Percentiles rank a stretch among this genome's conserved stretches.
Evolutionary conservation across 1,284 basidiomycete genomes (phyloP).

Genomic region (Malassezia furfur): DNA sequence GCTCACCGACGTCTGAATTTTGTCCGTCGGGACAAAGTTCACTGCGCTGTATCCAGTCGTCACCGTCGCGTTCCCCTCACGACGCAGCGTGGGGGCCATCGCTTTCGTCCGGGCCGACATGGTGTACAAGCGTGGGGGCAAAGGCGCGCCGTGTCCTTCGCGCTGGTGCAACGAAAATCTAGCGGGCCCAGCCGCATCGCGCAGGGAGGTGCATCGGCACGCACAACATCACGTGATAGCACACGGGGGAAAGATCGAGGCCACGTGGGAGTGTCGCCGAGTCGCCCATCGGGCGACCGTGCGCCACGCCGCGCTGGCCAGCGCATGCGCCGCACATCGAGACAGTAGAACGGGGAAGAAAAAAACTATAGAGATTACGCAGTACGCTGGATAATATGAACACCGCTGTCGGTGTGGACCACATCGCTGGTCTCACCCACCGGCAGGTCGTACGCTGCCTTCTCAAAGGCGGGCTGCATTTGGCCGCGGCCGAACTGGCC

Average conservation of each 20-base stretch:
- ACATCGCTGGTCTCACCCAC: conserved; percentile 78
- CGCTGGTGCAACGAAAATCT: conserved; percentile 2
- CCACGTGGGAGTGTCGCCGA: no score
- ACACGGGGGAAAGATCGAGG: background rate
- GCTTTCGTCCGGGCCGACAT: background rate
- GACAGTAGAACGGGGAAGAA: no score
- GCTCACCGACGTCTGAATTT: conserved; percentile 29
- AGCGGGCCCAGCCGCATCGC: background rate
- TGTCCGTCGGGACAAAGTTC: conserved; percentile 27
- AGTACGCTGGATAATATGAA: conserved; percentile 85
- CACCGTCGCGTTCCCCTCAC: conserved; percentile 10
- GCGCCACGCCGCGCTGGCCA: no score
- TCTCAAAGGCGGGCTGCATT: conserved; percentile 98
- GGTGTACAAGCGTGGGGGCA: background rate
- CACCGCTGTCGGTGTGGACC: conserved; percentile 86
- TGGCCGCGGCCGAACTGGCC: conserved; percentile 71
- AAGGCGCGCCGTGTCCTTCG: background rate
- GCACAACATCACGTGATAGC: background rate
- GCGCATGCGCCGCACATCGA: no score
- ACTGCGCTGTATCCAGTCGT: conserved; percentile 20
- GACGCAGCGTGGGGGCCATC: conserved; percentile 9
- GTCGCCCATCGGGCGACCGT: no score
- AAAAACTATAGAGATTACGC: conserved; percentile 51
- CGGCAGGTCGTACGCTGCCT: conserved; percentile 69
- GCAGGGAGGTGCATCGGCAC: background rate